Evolutionary conservation across 2,329 filamentous ascomycete species (phyloP).

Genomic region (Drechslerella dactyloides): DNA sequence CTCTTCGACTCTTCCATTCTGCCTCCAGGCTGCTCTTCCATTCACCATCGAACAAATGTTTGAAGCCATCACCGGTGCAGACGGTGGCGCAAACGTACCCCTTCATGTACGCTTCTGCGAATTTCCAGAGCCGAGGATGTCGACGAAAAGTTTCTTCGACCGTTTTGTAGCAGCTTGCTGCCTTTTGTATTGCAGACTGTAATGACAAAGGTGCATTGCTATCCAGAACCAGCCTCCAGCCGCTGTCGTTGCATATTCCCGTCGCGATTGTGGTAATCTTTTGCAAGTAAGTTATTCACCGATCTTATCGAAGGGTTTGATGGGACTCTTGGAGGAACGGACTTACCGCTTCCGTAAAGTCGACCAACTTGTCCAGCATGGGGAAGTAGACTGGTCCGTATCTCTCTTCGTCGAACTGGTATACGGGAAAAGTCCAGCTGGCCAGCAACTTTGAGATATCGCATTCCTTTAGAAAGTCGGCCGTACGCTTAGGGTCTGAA

Average conservation of each 20-base stretch:
- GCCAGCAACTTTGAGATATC: constrained; percentile 9
- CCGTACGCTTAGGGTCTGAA: background rate
- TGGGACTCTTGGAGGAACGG: too few relatives aligned
- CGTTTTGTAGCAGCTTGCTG: background rate
- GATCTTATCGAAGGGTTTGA: too few relatives aligned
- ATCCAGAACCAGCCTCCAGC: background rate
- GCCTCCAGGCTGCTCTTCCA: constrained; percentile 15
- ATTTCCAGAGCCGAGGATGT: constrained; percentile 23
- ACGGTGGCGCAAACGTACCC: constrained; percentile 13
- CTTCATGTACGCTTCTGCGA: constrained; percentile 29
- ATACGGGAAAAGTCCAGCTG: constrained; percentile 24
- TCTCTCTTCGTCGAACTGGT: constrained; percentile 18
- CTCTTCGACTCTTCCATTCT: constrained; percentile 7
- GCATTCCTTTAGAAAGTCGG: background rate
- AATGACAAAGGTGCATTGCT: background rate
- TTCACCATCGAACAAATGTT: constrained; percentile 4
- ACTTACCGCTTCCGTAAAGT: constrained; percentile 17
- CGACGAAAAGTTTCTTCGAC: constrained; percentile 6
- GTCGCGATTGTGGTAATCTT: background rate
- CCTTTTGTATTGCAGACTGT: background rate
- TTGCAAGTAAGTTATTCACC: background rate
- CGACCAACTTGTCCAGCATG: constrained; percentile 1
- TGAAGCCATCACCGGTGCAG: background rate
- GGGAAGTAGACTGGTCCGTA: constrained; percentile 23
- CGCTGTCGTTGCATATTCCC: background rate